Evolutionary conservation across 2,329 filamentous ascomycete species (phyloP).

Genomic region (Penicillium sp.): DNA sequence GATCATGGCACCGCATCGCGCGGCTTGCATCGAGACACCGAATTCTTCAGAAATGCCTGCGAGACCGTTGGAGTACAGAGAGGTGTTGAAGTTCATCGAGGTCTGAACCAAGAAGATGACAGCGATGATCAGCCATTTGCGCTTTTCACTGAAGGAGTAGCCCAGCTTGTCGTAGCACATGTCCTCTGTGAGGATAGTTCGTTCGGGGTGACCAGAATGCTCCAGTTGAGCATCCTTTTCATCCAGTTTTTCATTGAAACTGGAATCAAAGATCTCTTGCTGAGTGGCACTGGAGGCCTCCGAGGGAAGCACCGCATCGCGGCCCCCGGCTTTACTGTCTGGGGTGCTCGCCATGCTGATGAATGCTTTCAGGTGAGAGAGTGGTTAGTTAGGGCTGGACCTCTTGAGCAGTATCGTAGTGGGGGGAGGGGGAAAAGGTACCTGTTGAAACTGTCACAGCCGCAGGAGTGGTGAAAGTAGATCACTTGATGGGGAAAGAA

Average conservation of each 20-base stretch:
- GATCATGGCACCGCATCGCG: slow-evolving; percentile 67
- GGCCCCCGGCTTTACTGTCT: slow-evolving; percentile 14
- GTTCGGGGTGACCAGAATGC: slow-evolving; percentile 19
- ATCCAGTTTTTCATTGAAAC: slow-evolving; percentile 18
- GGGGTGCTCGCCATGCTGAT: slow-evolving; percentile 17
- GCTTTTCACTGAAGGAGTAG: slow-evolving; percentile 53
- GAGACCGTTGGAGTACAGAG: slow-evolving; percentile 65
- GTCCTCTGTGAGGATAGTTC: slow-evolving; percentile 43
- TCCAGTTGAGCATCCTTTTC: slow-evolving; percentile 21
- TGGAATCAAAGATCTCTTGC: slow-evolving; percentile 18
- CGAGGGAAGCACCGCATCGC: slow-evolving; percentile 26
- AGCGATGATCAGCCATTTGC: slow-evolving; percentile 68
- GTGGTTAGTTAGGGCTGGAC: background rate
- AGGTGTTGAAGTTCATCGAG: slow-evolving; percentile 75
- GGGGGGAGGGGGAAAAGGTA: background rate
- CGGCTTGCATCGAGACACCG: slow-evolving; percentile 60
- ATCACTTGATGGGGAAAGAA: too few relatives aligned
- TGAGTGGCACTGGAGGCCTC: slow-evolving; percentile 31
- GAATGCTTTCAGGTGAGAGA: background rate
- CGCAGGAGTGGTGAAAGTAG: background rate
- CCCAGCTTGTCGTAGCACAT: slow-evolving; percentile 63
- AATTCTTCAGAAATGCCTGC: slow-evolving; percentile 62
- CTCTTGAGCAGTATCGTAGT: background rate
- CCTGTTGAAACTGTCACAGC: background rate
- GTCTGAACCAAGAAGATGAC: slow-evolving; percentile 68